Evolutionary conservation across 148 eudicot species (phyloP), one percentile per base, ranked within the genome.

Genomic region (Silene uniflora): DNA sequence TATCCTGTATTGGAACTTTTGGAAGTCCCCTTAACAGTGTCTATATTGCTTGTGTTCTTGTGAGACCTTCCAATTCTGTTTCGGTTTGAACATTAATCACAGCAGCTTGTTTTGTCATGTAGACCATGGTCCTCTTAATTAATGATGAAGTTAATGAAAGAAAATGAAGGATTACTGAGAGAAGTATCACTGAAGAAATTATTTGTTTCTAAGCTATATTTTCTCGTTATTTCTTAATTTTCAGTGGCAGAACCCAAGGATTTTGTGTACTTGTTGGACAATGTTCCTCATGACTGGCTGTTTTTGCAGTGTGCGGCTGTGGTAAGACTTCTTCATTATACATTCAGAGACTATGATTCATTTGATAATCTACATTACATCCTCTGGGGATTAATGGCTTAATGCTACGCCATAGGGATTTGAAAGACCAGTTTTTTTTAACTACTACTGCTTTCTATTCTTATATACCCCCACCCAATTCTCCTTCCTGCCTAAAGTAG

Each of bases 231-330:
- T 78, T 75, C 54, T 62, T 60, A 29, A 29, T 77, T 78, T 0
- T 24, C 89, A 93, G 98, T 91, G 93, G 88, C 86, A 63, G 91
- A 89, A 77, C 84, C 87, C 11, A 88, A 85, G 87, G 97, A 88
- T 73, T 91, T 82, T 44, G 88, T 93, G 67, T 93, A 93, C 86
- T 74, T 76, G 54, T 49, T 88, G 86, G 91, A 88, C 73, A 82
- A 88, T 67, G 84, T 86, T 67, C 91, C 91, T 77, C 91, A 88
- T 73, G 91, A 88, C 76, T 88, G 91, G 91, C 77, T 88, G 69
- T 88, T 88, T 79, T 77, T 84, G 74, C 86, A 70, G 69, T 88
- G 91, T 81, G 84, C 89, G 73, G 77, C 91, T 16, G 91, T 88
- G 86, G 91, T 88, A 78, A 82, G 84, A 49, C 39, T 54, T 79